Conservation (phyloP, 805 yeast species). For the Starmerella roubikii region DNA sequence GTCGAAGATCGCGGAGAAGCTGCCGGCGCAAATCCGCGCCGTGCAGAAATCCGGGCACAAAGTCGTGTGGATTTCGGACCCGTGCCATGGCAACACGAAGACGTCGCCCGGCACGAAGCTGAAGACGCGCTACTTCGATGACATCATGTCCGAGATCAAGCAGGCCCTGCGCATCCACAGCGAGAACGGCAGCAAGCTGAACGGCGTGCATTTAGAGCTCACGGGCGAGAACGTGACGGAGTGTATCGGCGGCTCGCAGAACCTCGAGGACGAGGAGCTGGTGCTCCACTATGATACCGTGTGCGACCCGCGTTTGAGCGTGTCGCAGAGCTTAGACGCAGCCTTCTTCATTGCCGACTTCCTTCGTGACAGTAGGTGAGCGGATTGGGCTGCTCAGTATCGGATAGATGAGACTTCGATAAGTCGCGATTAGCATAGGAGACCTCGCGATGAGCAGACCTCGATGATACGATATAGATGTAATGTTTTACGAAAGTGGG, state of each 20-base stretch:
- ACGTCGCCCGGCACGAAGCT: constrained; percentile 28
- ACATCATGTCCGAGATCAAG: constrained; percentile 29
- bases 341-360: constrained; percentile 32
- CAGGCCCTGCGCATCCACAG: constrained; percentile 28
- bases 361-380: too few species aligned
- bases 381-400: too few species aligned
- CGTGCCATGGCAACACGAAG: constrained; percentile 35
- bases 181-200: constrained; percentile 24
- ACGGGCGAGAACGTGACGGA: constrained; percentile 35
- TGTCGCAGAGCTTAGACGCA: constrained; percentile 30
- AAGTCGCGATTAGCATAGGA: too few species aligned
- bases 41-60: constrained; percentile 28
- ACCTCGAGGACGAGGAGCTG: constrained; percentile 28
- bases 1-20: constrained; percentile 24
- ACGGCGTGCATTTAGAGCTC: constrained; percentile 32
- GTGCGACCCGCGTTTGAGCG: constrained; percentile 32
- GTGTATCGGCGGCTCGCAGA: constrained; percentile 32
- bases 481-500: too few species aligned
- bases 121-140: constrained; percentile 33
- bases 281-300: constrained; percentile 31
- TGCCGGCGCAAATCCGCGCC: constrained; percentile 31
- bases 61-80: constrained; percentile 34
- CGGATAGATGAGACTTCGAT: too few species aligned
- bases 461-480: too few species aligned
- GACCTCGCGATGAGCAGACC: too few species aligned